phyloP scores from a whole-genome alignment of 352 stramenopile genomes.

The Phytophthora pseudosyringae region DNA sequence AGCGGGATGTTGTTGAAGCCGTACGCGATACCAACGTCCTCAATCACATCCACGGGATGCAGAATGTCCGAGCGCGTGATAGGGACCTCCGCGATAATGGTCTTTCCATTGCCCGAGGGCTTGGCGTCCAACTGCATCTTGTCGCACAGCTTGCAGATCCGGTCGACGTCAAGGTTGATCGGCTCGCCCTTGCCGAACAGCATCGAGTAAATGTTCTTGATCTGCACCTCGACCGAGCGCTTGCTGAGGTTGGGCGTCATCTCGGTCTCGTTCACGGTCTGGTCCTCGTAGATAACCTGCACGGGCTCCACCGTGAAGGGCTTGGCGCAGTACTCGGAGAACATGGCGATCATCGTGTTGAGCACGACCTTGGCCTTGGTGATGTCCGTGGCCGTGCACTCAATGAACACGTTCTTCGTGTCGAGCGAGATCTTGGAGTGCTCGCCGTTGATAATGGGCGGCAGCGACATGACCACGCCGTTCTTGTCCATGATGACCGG shows the following conservation, averaged over 20 bases:
- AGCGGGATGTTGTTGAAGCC: constrained; percentile 99
- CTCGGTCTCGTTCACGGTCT: constrained; percentile 65
- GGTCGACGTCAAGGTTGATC: constrained; percentile 84
- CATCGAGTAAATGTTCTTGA: constrained; percentile 91
- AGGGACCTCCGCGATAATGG: constrained; percentile 94
- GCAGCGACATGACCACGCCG: constrained; percentile 96
- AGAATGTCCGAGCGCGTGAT: constrained; percentile 98
- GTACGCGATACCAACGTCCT: constrained; percentile 99
- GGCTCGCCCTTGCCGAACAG: constrained; percentile 82
- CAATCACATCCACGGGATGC: constrained; percentile 98
- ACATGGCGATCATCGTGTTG: constrained; percentile 99
- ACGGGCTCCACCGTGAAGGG: constrained; percentile 98
- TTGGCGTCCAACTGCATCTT: constrained; percentile 98
- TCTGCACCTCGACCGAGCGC: constrained; percentile 83
- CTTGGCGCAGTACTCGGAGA: constrained; percentile 97
- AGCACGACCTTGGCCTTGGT: constrained; percentile 99
- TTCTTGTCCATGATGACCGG: constrained; percentile 97
- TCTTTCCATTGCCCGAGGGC: constrained; percentile 60
- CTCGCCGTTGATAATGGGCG: constrained; percentile 99
- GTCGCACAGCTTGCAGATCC: constrained; percentile 94
- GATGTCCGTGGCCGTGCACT: constrained; percentile 99
- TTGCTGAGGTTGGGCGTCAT: constrained; percentile 94
- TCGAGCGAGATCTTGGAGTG: constrained; percentile 97
- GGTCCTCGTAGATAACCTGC: constrained; percentile 96
- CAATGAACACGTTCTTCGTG: constrained; percentile 99